Evolutionary conservation across 225 moss, liverwort and hornwort genomes (phyloP).

Genomic region (Pseudisothecium myosuroides): DNA sequence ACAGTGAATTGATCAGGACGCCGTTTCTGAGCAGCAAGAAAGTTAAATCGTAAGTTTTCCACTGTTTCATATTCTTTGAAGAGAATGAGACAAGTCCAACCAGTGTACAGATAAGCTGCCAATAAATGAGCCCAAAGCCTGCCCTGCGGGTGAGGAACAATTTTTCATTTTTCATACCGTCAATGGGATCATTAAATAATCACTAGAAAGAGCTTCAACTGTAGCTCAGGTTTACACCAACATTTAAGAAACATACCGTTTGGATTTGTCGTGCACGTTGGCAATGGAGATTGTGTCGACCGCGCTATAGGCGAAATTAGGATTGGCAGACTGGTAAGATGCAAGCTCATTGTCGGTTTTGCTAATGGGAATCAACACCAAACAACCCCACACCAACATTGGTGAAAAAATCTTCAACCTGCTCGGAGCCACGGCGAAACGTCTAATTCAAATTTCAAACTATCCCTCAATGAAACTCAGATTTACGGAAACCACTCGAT

Average conservation of each 20-base stretch:
- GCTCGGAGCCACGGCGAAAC: background rate
- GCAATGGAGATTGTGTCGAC: constrained; percentile 81
- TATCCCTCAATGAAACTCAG: background rate
- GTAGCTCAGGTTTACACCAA: background rate
- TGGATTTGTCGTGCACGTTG: constrained; percentile 70
- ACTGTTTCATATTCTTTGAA: constrained; percentile 51
- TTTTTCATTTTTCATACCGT: background rate
- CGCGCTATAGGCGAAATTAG: constrained; percentile 24
- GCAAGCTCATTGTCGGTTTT: constrained; percentile 48
- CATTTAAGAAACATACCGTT: constrained; percentile 28
- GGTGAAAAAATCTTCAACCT: constrained; percentile 87
- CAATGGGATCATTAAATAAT: background rate
- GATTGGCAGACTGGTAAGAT: background rate
- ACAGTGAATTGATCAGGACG: constrained; percentile 86
- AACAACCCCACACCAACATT: constrained; percentile 53
- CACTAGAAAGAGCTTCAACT: background rate
- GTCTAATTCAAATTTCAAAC: background rate
- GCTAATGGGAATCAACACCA: constrained; percentile 64
- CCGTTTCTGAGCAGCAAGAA: constrained; percentile 68
- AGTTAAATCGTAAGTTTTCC: constrained; percentile 54
- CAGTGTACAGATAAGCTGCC: constrained; percentile 62
- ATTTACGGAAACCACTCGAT: background rate
- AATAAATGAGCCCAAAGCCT: constrained; percentile 81
- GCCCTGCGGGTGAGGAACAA: constrained; percentile 26
- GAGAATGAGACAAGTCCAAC: constrained; percentile 69